A percentile compares a stretch with the other conserved stretches of the same genome.
phyloP scores from a whole-genome alignment of 2,329 filamentous ascomycete species.

The Aspergillus latus region DNA sequence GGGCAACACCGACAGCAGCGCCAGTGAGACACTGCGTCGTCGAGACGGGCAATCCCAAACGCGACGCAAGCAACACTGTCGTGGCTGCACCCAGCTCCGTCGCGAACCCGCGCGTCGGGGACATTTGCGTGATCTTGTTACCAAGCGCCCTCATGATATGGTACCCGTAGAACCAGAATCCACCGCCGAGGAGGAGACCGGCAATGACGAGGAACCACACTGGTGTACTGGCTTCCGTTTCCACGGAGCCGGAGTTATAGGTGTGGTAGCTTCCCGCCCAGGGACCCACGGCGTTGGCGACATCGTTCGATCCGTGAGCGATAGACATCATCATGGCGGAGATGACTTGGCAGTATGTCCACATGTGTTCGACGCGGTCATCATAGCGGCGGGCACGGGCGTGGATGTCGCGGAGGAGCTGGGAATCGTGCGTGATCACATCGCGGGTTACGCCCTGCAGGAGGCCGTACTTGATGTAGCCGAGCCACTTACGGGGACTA shows the following conservation, averaged over 20 bases:
- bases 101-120: slow-evolving; percentile 32
- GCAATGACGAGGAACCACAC: slow-evolving; percentile 44
- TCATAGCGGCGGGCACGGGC: slow-evolving; percentile 47
- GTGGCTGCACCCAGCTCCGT: slow-evolving; percentile 46
- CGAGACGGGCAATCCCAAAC: slow-evolving; percentile 38
- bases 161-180: slow-evolving; percentile 47
- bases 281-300: slow-evolving; percentile 46
- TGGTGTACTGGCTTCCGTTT: slow-evolving; percentile 37
- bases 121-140: slow-evolving; percentile 46
- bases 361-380: slow-evolving; percentile 50
- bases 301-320: slow-evolving; percentile 48
- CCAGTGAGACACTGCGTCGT: slow-evolving; percentile 44
- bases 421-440: slow-evolving; percentile 42
- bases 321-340: slow-evolving; percentile 46
- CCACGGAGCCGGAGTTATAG: slow-evolving; percentile 33
- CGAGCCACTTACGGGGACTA: slow-evolving; percentile 30
- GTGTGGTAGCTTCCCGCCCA: slow-evolving; percentile 42
- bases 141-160: slow-evolving; percentile 44
- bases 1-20: slow-evolving; percentile 38
- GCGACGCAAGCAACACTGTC: slow-evolving; percentile 38
- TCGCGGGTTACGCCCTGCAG: slow-evolving; percentile 48
- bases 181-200: slow-evolving; percentile 40
- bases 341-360: slow-evolving; percentile 47
- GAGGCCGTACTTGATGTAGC: slow-evolving; percentile 46
- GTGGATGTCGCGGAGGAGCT: slow-evolving; percentile 41